Conservation (phyloP, 108 stramenopile genomes). For the Fragilaria radians region DNA sequence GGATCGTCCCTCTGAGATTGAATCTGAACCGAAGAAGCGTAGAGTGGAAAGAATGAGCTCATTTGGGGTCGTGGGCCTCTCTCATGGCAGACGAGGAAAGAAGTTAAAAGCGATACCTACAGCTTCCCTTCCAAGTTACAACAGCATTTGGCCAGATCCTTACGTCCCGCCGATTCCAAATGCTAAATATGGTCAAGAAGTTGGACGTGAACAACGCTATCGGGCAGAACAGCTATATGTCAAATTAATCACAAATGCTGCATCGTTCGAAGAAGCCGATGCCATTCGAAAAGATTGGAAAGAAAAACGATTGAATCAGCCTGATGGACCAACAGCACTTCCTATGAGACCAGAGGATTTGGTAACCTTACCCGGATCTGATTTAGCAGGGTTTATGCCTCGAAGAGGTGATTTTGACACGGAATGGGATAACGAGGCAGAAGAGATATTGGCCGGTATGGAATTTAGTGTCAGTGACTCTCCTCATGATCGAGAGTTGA, state of each 20-base stretch:
- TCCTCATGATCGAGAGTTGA: conserved; percentile 72
- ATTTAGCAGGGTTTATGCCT: conserved; percentile 87
- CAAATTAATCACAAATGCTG: conserved; percentile 31
- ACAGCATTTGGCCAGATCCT: conserved; percentile 55
- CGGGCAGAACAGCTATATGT: conserved; percentile 72
- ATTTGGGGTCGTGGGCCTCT: conserved; percentile 8
- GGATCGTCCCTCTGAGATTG: conserved; percentile 7
- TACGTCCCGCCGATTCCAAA: conserved; percentile 49
- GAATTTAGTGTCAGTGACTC: conserved; percentile 79
- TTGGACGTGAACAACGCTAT: conserved; percentile 64
- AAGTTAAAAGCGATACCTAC: conserved; percentile 63
- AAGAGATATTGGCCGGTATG: conserved; percentile 86
- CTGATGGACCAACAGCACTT: conserved; percentile 66
- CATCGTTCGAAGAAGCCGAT: conserved; percentile 45
- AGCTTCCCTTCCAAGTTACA: conserved; percentile 44
- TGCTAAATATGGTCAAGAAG: conserved; percentile 59
- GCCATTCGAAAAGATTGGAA: conserved; percentile 56
- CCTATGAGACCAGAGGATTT: conserved; percentile 73
- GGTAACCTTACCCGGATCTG: conserved; percentile 56
- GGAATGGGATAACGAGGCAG: conserved; percentile 96
- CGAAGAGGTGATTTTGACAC: conserved; percentile 94
- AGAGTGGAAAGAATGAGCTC: conserved; percentile 1
- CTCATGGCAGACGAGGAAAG: conserved; percentile 17
- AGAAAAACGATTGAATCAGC: conserved; percentile 43
- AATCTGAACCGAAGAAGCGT: conserved; percentile 36